Evolutionary conservation across 2,329 filamentous ascomycete genomes (phyloP), one percentile per base, ranked within the genome.

Genomic region (Alternaria viburni): DNA sequence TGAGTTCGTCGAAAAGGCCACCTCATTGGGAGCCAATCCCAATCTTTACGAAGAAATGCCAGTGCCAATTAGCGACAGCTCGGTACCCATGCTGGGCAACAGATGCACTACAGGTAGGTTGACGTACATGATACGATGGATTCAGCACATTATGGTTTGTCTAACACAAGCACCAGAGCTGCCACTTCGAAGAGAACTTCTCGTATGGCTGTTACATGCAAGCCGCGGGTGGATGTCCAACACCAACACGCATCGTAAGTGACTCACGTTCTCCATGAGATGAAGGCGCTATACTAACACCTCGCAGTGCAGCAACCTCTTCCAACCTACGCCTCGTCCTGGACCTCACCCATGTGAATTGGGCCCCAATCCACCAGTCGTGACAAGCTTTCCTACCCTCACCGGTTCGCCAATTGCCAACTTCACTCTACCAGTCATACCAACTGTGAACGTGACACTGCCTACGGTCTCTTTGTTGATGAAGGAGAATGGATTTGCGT

Each of bases 41-140:
- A 82, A 88, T 28, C 80, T 96, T 51, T 78, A 86, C n/a, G 81
- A 84, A 57, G 81, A 84, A 32, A 93, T 77, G 73, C 45, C 64
- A 71, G 26, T 77, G 74, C 59, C 61, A 71, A 21, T 25, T 74
- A 45, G 57, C 61, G 47, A 75, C 71, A 26, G 69, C 68, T 9
- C 17, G 36, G 50, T 74, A 72, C 62, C 74, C 74, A 19, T 77
- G 74, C 47, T 77, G 72, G 71, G 74, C 69, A 6, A 74, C 72
- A 3, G 74, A 76, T 69, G 57, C 69, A 19, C 52, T 75, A 49
- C 68, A 74, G 69, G 74, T 75, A 61, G 62, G 73, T 65, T 43
- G 5, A 21, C 44, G 21, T 59, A 41, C 19, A 41, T 26, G 12
- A 28, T n/a, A 44, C n/a, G 32, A n/a, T 23, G 5, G 5, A 25